Evolutionary conservation across 805 yeast species (phyloP).

Genomic region (Kodamaea lidongshanica): DNA sequence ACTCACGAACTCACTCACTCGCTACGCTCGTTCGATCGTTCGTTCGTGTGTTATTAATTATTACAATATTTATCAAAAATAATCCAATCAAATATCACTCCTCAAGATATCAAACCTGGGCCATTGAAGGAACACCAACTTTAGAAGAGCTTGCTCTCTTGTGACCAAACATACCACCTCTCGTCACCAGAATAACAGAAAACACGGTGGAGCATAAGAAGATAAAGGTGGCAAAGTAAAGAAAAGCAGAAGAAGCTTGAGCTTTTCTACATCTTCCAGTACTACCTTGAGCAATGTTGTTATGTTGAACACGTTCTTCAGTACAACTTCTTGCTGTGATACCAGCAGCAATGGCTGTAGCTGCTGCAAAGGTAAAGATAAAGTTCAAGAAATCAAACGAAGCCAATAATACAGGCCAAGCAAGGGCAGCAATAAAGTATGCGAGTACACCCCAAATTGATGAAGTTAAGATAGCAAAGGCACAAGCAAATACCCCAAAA

Average conservation of each 20-base stretch:
- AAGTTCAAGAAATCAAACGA: conserved; percentile 78
- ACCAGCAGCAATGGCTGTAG: conserved; percentile 89
- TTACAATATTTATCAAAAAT: too few species aligned
- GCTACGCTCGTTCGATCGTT: too few species aligned
- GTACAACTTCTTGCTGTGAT: conserved; percentile 87
- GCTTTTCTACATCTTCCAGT: conserved; percentile 89
- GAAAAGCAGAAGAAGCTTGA: conserved; percentile 77
- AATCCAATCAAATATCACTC: too few species aligned
- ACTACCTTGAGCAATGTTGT: conserved; percentile 70
- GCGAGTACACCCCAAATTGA: conserved; percentile 76
- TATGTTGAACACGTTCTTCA: conserved; percentile 53
- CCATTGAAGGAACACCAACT: conserved; percentile 85
- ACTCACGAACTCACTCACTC: too few species aligned
- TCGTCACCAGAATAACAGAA: conserved; percentile 50
- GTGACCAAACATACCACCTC: conserved; percentile 42
- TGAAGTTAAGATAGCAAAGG: conserved; percentile 78
- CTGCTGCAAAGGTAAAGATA: conserved; percentile 91
- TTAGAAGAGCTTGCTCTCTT: conserved; percentile 44
- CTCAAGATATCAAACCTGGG: conserved; percentile 75
- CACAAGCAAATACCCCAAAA: conserved; percentile 80
- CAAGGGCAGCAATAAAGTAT: conserved; percentile 67
- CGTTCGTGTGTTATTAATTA: too few species aligned
- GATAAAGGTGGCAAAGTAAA: conserved; percentile 75
- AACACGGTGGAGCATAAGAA: conserved; percentile 62
- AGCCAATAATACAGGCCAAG: conserved; percentile 79